Evolutionary conservation across 495 filamentous ascomycete genomes (phyloP), one percentile per base, ranked within the genome.

Genomic region (Talaromyces wortmannii): DNA sequence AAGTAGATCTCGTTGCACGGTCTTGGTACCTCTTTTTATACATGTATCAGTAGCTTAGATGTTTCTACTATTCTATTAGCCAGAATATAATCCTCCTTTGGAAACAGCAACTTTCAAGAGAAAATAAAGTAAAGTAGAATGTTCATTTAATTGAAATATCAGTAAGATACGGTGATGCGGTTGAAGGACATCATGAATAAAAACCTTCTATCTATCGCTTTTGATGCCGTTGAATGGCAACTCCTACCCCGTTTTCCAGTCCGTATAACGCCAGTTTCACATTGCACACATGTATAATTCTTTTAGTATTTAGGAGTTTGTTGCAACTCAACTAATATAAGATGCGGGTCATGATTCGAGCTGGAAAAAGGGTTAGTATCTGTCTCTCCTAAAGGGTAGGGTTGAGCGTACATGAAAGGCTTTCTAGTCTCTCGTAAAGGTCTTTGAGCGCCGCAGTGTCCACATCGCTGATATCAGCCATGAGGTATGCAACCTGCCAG

Each of bases 391-490:
- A 52, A 45, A 47, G 45, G 11, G 47, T 17, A 46, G 43, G 45
- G 17, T 13, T n/a, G 16, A 50, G 73, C 89, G 76, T 78, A 94
- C 89, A 91, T 68, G 77, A 83, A 59, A 97, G 75, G 53, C 76
- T 79, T 64, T 97, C 92, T 45, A 99, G 77, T 62, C 78, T 85
- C 64, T 90, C 85, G 57, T 85, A 89, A 40, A 99, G 77, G 53
- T 89, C 85, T 72, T 90, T 91, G 68, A 97, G 92, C 57, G 94
- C 87, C 18, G 75, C 76, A 11, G 79, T 71, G 62, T 88, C 84
- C 61, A 96, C 90, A 53, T 88, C 77, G 72, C 88, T 95, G 58
- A 99, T 88, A 74, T 99, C 95, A 17, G 95, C 94, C 94, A 99
- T 96, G 56, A 97, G 76, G 67, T 97, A 99, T 18, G 95, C 95